Percentiles rank a stretch among this genome's conserved stretches.
These are phyloP conservation scores for Balamuthia mandrillaris DNA, from an alignment of 208 protist species.

Conservation along the genomic window DNA sequence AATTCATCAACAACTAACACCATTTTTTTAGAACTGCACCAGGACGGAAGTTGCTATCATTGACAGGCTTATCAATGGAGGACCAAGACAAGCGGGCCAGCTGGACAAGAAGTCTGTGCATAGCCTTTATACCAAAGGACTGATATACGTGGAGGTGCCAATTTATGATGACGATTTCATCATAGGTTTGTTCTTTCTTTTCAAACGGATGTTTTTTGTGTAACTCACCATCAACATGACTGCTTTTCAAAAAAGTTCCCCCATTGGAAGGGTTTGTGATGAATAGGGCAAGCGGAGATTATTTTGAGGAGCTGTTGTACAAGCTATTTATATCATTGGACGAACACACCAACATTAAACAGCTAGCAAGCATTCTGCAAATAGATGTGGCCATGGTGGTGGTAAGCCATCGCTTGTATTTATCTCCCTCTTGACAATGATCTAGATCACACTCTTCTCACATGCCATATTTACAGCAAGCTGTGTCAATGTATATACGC, in stretches of 20 bases:
- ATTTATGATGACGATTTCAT: constrained; percentile 83
- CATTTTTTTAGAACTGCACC: neutral
- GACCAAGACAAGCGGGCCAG: constrained; percentile 42
- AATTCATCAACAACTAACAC: neutral
- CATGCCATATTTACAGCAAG: constrained; percentile 55
- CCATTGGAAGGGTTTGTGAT: constrained; percentile 93
- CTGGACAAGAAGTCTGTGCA: constrained; percentile 48
- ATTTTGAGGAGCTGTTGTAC: constrained; percentile 92
- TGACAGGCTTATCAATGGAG: constrained; percentile 52
- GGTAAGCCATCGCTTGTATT: neutral
- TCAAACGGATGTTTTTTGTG: too few species aligned
- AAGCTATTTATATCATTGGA: constrained; percentile 91
- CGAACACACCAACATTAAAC: constrained; percentile 83
- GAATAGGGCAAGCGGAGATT: constrained; percentile 91
- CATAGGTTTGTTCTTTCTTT: constrained; percentile 34
- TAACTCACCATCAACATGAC: constrained; percentile 81
- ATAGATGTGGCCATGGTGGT: constrained; percentile 84
- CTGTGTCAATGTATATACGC: constrained; percentile 83
- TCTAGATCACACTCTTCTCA: too few species aligned
- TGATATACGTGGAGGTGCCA: constrained; percentile 82
- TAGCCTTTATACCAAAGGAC: constrained; percentile 78
- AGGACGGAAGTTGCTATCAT: constrained; percentile 40
- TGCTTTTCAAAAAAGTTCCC: constrained; percentile 76
- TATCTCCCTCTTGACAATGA: too few species aligned
- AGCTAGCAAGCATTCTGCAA: constrained; percentile 86